Evolutionary conservation across 2,329 filamentous ascomycete species (phyloP), one percentile per base, ranked within the genome.

Genomic region (Botrytis medusae): DNA sequence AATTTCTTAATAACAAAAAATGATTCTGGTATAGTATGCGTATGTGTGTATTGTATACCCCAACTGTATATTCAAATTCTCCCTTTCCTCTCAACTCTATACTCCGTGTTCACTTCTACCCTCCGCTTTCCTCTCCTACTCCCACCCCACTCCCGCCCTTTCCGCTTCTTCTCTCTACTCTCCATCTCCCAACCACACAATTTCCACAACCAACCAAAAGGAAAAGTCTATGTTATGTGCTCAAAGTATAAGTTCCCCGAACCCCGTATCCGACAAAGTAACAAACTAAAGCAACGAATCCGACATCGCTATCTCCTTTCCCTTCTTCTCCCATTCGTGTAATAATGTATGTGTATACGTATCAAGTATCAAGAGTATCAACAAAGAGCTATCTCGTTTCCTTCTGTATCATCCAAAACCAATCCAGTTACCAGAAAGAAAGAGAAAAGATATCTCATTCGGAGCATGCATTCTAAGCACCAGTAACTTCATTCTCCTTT

Each of bases 401-500:
- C 14, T 22, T 44, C 44, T n/a, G 63, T 54, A 42, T 68, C 34
- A 29, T 68, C 34, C 37, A 68, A 68, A 25, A 29, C 48, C 51
- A 57, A 29, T 57, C 51, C 51, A 57, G 51, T 29, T 57, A 57
- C 6, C 48, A 40, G 46, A 54, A 57, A 68, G 22, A 54, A 14
- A 54, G 64, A 68, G 20, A 37, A 34, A 20, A 25, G 29, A 1
- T 14, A 25, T 67, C 60, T 42, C 5, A 29, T 44, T 34, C 22
- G 16, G 51, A 57, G 51, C n/a, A 61, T 16, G 10, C 16, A 16
- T 40, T 42, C 71, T 72, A 72, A 60, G 71, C 71, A 32, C 71
- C 62, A 6, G 51, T 60, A 5, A 61, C 72, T 51, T 76, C 71
- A 64, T 74, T 80, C 74, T 80, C 79, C 65, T 78, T 75, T 60